Percentiles rank a stretch among this genome's conserved stretches.
phyloP scores from a whole-genome alignment of 495 filamentous ascomycete genomes.

The Aspergillus avenaceus region DNA sequence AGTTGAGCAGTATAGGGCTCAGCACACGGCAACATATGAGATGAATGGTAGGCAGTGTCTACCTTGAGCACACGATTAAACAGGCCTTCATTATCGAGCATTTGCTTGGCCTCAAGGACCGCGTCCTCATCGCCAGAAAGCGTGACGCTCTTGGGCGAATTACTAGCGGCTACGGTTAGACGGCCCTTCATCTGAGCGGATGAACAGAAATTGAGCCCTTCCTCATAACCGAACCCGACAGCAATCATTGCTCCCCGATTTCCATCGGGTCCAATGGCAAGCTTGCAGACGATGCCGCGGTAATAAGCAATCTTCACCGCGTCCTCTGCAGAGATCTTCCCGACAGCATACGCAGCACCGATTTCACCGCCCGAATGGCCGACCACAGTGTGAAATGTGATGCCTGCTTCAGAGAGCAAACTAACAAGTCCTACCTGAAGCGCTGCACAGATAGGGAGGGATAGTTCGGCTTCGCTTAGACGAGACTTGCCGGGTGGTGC shows the following conservation, averaged over 20 bases:
- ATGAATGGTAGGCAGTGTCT: constrained; percentile 5
- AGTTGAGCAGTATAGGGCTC: not conserved
- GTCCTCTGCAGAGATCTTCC: constrained; percentile 14
- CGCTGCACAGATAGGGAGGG: not conserved
- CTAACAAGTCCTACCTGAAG: not conserved
- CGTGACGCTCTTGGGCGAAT: not conserved
- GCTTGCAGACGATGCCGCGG: constrained; percentile 10
- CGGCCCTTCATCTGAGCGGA: not conserved
- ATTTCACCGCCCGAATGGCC: constrained; percentile 29
- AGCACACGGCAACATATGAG: not conserved
- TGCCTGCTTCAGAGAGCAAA: not conserved
- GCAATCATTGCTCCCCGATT: constrained; percentile 7
- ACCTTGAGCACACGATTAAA: constrained; percentile 1
- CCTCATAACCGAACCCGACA: constrained; percentile 6
- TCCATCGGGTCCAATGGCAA: not conserved
- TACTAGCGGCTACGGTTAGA: not conserved
- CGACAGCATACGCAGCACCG: constrained; percentile 24
- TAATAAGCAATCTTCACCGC: constrained; percentile 24
- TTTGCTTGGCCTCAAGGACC: not conserved
- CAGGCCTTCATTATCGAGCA: not conserved
- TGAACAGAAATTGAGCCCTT: constrained; percentile 3
- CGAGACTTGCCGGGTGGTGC: not conserved
- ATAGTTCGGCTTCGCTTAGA: not conserved
- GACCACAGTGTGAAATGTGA: constrained; percentile 7
- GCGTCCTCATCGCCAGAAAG: not conserved